Conservation (phyloP, 2,329 filamentous ascomycete genomes). For the Alternaria gaisen region DNA sequence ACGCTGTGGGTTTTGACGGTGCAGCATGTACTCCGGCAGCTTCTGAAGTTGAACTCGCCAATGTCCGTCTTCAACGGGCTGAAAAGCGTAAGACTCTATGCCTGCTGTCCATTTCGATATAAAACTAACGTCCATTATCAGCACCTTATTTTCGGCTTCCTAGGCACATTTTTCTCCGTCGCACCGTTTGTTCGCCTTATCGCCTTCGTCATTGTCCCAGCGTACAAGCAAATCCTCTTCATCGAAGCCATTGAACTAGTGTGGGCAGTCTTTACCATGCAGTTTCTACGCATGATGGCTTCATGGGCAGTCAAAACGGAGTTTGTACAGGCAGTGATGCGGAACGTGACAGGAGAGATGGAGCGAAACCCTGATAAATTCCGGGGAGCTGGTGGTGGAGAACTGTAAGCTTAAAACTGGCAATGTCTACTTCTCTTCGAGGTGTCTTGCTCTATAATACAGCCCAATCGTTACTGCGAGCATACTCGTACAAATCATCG, state of each 20-base stretch:
- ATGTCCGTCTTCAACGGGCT: conserved; percentile 1
- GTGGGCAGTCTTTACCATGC: conserved; percentile 10
- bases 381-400: neutral
- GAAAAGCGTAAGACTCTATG: conserved; percentile 12
- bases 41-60: conserved; percentile 13
- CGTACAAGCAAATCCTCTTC: conserved; percentile 27
- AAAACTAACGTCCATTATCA: neutral
- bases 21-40: conserved; percentile 4
- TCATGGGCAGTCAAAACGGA: conserved; percentile 23
- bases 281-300: conserved; percentile 10
- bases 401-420: neutral
- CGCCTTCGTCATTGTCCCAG: conserved; percentile 20
- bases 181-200: conserved; percentile 11
- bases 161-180: conserved; percentile 9
- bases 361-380: neutral
- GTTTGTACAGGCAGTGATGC: conserved; percentile 10
- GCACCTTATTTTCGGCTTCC: conserved; percentile 6
- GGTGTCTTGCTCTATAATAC: neutral
- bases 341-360: conserved; percentile 1
- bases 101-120: neutral
- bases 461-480: neutral
- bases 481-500: neutral
- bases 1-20: conserved; percentile 6
- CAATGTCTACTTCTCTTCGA: neutral
- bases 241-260: conserved; percentile 14